phyloP scores from a whole-genome alignment of 768 basidiomycete genomes.

The Crucibulum laeve region DNA sequence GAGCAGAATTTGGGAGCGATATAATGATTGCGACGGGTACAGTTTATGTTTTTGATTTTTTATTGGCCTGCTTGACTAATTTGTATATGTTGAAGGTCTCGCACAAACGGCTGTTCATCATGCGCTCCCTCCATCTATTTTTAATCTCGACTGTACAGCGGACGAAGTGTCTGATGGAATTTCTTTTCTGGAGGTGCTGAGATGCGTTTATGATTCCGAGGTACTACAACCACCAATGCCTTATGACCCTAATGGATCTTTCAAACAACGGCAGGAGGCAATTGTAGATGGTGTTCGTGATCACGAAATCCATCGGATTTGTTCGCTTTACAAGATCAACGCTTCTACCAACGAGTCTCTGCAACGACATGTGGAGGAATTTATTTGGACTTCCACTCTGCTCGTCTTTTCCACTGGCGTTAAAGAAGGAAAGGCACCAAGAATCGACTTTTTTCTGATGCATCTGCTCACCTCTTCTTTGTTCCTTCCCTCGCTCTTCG shows the following conservation, averaged over 20 bases:
- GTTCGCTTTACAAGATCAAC: slow-evolving; percentile 33
- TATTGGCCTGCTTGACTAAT: neutral
- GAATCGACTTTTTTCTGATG: neutral
- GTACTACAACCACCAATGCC: slow-evolving; percentile 41
- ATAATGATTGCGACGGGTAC: slow-evolving; percentile 46
- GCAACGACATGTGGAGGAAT: slow-evolving; percentile 41
- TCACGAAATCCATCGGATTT: slow-evolving; percentile 41
- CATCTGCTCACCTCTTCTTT: neutral
- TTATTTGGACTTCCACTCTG: slow-evolving; percentile 43
- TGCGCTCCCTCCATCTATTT: slow-evolving; percentile 15
- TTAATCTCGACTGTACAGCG: neutral
- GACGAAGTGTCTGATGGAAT: slow-evolving; percentile 18
- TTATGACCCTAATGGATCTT: slow-evolving; percentile 41
- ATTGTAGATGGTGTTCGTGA: slow-evolving; percentile 32
- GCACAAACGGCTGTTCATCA: slow-evolving; percentile 45
- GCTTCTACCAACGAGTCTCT: slow-evolving; percentile 26
- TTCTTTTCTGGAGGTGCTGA: slow-evolving; percentile 46
- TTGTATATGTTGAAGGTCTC: slow-evolving; percentile 28
- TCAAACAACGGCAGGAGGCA: slow-evolving; percentile 28
- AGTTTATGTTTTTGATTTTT: neutral
- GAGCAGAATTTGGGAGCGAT: slow-evolving; percentile 46
- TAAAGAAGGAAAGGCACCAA: neutral
- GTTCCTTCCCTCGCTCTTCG: slow-evolving; percentile 20
- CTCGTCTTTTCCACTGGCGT: slow-evolving; percentile 41
- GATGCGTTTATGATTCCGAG: slow-evolving; percentile 45